Evolutionary conservation across 257 asterid genomes (phyloP), one percentile per base, ranked within the genome.

Genomic region (Paulownia fortunei): DNA sequence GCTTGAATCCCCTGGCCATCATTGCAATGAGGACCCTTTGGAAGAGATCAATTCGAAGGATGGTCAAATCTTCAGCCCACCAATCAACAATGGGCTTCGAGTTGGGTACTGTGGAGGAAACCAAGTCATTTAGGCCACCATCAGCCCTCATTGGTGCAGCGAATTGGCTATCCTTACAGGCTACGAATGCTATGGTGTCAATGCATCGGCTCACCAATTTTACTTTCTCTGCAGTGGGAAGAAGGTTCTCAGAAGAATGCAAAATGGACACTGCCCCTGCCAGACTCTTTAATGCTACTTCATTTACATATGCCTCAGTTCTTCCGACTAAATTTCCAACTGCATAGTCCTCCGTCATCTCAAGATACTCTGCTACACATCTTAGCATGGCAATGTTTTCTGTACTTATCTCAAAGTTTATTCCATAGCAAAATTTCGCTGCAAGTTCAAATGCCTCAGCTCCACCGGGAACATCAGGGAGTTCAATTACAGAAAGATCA

Each of bases 41-140:
- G 64, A 94, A 94, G 16, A 89, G 67, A 78, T 94, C 97, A 12
- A 94, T 82, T 18, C 97, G 86, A 2, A 94, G 94, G 30, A 90
- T 73, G 24, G 92, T 78, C 47, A 94, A 77, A 83, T 94, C 98
- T 55, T 90, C 98, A 1, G 97, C 92, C 97, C 97, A 94, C 97
- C 97, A 92, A 75, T 89, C 92, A 8, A 87, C 96, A 19, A 84
- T 56, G 0, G 91, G 85, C 76, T 88, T 90, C 4, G 86, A 77
- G 64, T 84, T 82, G 16, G 84, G 61, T 0, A 6, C 44, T 5
- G 19, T 10, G 30, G 82, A 36, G 37, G 88, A 63, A 71, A 68
- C 89, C 60, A 72, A 32, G 21, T 85, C 90, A 24, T 80, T 60
- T 26, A 13, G 23, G 34, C 80, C 82, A 52, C 69, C 65, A 19